phyloP scores from a whole-genome alignment of 257 asterid species.

The Gentiana macrophylla region DNA sequence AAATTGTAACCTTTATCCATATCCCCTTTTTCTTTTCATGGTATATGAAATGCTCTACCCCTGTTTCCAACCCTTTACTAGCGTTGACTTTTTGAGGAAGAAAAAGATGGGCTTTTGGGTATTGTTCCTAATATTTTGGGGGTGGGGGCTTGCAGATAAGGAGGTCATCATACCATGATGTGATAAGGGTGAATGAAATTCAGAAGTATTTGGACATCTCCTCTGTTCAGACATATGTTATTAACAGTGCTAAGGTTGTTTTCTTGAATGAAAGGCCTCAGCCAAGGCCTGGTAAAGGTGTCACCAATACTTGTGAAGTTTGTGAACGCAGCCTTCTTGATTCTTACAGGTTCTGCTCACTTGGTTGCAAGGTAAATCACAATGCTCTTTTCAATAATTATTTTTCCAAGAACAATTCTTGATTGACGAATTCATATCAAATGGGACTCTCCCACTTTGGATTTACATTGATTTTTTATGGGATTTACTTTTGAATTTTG shows the following conservation, averaged over 20 bases:
- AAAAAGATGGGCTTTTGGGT: no score
- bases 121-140: neutral
- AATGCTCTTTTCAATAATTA: neutral
- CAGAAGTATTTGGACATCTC: slow-evolving; percentile 68
- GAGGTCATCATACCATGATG: slow-evolving; percentile 91
- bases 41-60: neutral
- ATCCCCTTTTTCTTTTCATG: no score
- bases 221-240: slow-evolving; percentile 65
- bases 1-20: neutral
- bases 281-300: slow-evolving; percentile 87
- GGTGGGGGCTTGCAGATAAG: slow-evolving; percentile 38
- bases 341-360: slow-evolving; percentile 79
- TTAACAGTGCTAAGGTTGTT: slow-evolving; percentile 77
- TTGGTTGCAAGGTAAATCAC: slow-evolving; percentile 68
- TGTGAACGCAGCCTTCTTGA: slow-evolving; percentile 81
- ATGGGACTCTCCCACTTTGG: no score
- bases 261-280: slow-evolving; percentile 82
- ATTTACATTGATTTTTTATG: no score
- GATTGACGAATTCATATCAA: no score
- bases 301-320: slow-evolving; percentile 69
- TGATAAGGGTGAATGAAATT: slow-evolving; percentile 66
- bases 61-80: neutral
- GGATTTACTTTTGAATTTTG: neutral
- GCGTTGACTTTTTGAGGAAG: slow-evolving; percentile 22
- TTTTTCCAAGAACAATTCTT: no score